phyloP scores from a whole-genome alignment of 495 filamentous ascomycete species.

The Neurospora sp. region DNA sequence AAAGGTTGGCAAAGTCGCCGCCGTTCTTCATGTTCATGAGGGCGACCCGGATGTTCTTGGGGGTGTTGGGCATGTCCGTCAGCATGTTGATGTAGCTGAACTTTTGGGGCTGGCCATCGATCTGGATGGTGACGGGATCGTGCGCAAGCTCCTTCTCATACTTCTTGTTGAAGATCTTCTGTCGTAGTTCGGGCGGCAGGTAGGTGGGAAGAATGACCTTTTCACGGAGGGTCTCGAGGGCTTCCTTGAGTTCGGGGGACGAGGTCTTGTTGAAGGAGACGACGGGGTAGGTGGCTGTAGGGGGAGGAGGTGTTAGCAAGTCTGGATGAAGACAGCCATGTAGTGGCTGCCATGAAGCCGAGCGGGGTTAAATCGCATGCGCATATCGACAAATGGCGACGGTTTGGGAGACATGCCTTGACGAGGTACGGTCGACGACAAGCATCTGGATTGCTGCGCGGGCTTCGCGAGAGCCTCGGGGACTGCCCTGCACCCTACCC shows the following conservation, averaged over 20 bases:
- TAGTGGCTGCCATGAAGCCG: neutral
- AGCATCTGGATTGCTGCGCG: conserved; percentile 7
- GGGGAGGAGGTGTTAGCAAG: neutral
- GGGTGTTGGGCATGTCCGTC: conserved; percentile 23
- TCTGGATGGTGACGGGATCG: conserved; percentile 51
- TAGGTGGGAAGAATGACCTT: conserved; percentile 56
- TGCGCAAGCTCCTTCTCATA: conserved; percentile 41
- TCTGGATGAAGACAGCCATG: neutral
- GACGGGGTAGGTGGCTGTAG: conserved; percentile 7
- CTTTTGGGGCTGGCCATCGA: conserved; percentile 47
- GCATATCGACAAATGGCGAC: neutral
- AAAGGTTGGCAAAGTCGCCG: conserved; percentile 53
- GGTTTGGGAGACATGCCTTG: conserved; percentile 8
- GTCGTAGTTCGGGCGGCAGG: conserved; percentile 44
- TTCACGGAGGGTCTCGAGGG: conserved; percentile 45
- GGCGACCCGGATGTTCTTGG: conserved; percentile 26
- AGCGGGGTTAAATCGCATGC: neutral
- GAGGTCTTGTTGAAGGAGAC: conserved; percentile 25
- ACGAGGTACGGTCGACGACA: conserved; percentile 13
- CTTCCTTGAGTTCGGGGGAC: conserved; percentile 24
- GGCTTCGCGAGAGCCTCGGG: conserved; percentile 3
- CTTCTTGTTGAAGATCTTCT: conserved; percentile 41
- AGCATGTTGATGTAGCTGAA: conserved; percentile 39
- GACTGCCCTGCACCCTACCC: conserved; percentile 11
- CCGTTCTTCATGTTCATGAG: conserved; percentile 41